These are phyloP conservation scores for Leishmania martiniquensis DNA, from an alignment of 208 protist genomes.

Conservation along the genomic window DNA sequence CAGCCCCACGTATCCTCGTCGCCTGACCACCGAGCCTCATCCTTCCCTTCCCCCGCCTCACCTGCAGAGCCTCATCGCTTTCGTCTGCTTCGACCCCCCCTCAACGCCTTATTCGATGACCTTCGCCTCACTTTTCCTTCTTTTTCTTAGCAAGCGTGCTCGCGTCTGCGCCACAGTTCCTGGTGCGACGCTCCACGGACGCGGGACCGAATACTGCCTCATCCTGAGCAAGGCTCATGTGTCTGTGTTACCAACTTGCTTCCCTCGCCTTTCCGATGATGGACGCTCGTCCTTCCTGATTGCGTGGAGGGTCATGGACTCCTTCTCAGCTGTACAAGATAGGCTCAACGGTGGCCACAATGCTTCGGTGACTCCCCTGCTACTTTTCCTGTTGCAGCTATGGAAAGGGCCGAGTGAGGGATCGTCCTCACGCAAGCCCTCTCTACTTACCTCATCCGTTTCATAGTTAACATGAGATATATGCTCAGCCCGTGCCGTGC, in stretches of 20 bases:
- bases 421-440: background rate
- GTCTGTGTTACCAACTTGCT: background rate
- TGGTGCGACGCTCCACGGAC: background rate
- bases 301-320: background rate
- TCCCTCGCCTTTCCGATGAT: background rate
- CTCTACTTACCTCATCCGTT: background rate
- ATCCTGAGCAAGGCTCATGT: background rate
- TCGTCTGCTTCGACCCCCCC: background rate
- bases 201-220: background rate
- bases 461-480: background rate
- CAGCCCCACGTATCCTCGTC: background rate
- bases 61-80: background rate
- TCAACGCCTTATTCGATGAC: background rate
- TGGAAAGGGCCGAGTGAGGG: background rate
- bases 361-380: background rate
- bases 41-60: background rate
- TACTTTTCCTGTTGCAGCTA: conserved; percentile 1
- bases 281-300: background rate
- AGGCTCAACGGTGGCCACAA: background rate
- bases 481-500: background rate
- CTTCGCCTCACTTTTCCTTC: background rate
- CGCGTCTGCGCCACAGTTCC: background rate
- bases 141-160: background rate
- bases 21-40: background rate
- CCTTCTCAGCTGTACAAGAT: background rate